A percentile compares a stretch with the other conserved stretches of the same genome.
Evolutionary conservation across 2,329 filamentous ascomycete species (phyloP).

Genomic region (Fusarium penzigii): DNA sequence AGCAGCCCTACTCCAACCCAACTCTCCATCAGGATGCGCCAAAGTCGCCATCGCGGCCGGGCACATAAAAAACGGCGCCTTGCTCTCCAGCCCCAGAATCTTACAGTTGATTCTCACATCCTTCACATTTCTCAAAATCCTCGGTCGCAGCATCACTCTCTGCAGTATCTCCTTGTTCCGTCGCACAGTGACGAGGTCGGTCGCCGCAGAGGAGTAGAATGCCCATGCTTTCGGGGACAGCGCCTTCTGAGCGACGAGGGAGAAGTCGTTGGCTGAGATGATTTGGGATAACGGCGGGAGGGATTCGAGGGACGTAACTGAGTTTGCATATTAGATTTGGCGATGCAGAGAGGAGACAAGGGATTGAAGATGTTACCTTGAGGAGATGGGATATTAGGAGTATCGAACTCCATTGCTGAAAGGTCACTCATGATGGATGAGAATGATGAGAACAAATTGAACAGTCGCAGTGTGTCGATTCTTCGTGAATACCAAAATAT

Average conservation of each 20-base stretch:
- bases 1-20: constrained; percentile 31
- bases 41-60: constrained; percentile 66
- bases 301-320: constrained; percentile 14
- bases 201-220: constrained; percentile 67
- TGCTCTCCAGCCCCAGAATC: constrained; percentile 53
- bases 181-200: constrained; percentile 57
- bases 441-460: neutral
- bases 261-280: constrained; percentile 54
- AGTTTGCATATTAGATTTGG: neutral
- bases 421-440: constrained; percentile 26
- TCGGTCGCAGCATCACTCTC: constrained; percentile 59
- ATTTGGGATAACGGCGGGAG: constrained; percentile 25
- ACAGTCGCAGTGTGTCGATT: neutral
- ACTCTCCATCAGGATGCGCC: constrained; percentile 65
- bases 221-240: constrained; percentile 67
- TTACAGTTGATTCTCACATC: constrained; percentile 49
- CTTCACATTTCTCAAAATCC: constrained; percentile 58
- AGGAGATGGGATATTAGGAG: constrained; percentile 28
- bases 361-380: constrained; percentile 13
- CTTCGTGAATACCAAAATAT: neutral
- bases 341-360: neutral
- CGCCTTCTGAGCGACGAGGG: constrained; percentile 53
- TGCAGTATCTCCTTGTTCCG: constrained; percentile 57
- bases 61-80: constrained; percentile 62
- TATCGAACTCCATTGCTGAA: constrained; percentile 29